Base-by-base conservation (phyloP, 257 asterid genomes). In the Capsicum pubescens region DNA sequence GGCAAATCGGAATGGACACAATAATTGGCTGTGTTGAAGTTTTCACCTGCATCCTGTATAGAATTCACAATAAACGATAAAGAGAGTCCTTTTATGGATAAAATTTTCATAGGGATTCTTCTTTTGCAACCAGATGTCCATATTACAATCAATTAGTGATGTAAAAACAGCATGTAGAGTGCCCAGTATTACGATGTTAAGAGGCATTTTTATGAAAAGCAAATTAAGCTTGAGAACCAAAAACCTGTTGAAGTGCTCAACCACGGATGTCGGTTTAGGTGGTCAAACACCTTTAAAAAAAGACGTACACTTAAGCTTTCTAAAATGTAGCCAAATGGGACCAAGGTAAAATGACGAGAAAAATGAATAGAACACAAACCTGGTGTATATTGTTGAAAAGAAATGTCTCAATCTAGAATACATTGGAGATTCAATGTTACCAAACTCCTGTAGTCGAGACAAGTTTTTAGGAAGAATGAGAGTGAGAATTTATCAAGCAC, bases 1-100 rank as follows among this genome's bases (percentile, higher is more conserved):
- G 98, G 84, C 94, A 88, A 87, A 96, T 95, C 21, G 98, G 98
- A 74, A 94, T 16, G 63, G 99, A 94, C 83, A 96, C 91, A 86
- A 96, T 94, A 87, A 96, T 92, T 82, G 98, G 99, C 21, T 95
- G 98, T 50, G 93, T 82, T 67, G 92, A 90, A 63, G 97, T 42
- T 90, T 92, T 96, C 90, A 96, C 98, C 93, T 93, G 99, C 99
- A 94, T 96, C 94, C 98, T 96, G 94, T 89, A 91, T 72, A 84
- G 26, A 84, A 84, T 52, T 57, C 82, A 26, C 32, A 26, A 26
- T 26, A 26, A 46, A 74, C 7, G 21, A 52, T 76, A 21, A 8
- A 74, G 21, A 19, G 46, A 52, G 14, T 7, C 63, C 1, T 3
- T 52, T 52, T 35, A 13, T 54, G 52, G 63, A 76, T 50, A 48